Conservation (phyloP, 805 yeast species). For the Cyberlindnera nakhonratchasimensis region DNA sequence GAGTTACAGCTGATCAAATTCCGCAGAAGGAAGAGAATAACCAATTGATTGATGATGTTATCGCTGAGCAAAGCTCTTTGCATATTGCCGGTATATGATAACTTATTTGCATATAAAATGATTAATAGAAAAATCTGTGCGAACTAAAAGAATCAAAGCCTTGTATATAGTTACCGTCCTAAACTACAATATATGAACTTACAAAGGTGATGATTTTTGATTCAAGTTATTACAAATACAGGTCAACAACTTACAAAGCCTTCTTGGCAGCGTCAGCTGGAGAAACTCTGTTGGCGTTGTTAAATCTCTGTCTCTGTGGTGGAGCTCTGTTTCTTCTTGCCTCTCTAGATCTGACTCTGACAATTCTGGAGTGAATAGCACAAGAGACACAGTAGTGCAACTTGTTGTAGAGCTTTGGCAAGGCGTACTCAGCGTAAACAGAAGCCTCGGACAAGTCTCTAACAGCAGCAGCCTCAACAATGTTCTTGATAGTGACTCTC, state of each 20-base stretch:
- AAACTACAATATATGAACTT: background rate
- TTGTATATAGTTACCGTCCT: background rate
- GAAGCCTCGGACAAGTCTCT: slow-evolving; percentile 99
- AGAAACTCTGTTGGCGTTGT: slow-evolving; percentile 91
- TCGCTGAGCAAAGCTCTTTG: slow-evolving; percentile 9
- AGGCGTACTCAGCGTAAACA: slow-evolving; percentile 97
- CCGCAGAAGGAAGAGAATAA: background rate
- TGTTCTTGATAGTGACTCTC: slow-evolving; percentile 99
- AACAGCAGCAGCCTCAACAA: slow-evolving; percentile 99
- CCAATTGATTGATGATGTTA: slow-evolving; percentile 2
- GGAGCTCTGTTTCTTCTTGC: slow-evolving; percentile 99
- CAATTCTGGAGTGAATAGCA: slow-evolving; percentile 99
- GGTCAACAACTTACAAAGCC: slow-evolving; percentile 49
- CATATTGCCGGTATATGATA: slow-evolving; percentile 6
- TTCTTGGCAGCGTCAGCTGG: slow-evolving; percentile 98
- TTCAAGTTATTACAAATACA: slow-evolving; percentile 12
- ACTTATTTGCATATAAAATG: background rate
- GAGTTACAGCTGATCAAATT: too few species aligned
- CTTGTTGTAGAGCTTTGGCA: slow-evolving; percentile 99
- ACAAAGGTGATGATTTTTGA: slow-evolving; percentile 6
- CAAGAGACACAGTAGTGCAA: slow-evolving; percentile 99
- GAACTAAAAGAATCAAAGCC: too few species aligned
- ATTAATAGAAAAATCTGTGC: too few species aligned
- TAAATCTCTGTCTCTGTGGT: slow-evolving; percentile 98
- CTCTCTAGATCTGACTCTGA: slow-evolving; percentile 98